Percentiles rank a stretch among this genome's conserved stretches.
Evolutionary conservation across 495 filamentous ascomycete genomes (phyloP).

Genomic region (Xylaria telfairii): DNA sequence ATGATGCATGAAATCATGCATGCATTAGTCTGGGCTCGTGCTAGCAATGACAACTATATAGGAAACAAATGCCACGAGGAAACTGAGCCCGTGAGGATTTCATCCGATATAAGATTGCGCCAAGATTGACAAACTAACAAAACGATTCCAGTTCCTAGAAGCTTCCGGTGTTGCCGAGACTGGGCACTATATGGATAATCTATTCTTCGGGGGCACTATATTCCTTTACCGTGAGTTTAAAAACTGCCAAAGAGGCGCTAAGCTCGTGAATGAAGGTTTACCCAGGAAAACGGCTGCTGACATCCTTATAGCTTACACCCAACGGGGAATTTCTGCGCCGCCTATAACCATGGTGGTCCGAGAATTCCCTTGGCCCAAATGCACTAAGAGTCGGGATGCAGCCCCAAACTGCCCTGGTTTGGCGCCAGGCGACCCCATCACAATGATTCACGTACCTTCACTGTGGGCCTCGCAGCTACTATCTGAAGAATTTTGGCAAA

Average conservation of each 20-base stretch:
- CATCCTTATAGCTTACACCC: background rate
- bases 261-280: background rate
- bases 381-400: background rate
- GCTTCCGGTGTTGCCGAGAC: background rate
- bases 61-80: background rate
- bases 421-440: background rate
- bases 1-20: constrained; percentile 17
- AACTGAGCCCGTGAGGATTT: background rate
- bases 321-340: background rate
- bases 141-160: background rate
- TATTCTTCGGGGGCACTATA: background rate
- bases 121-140: background rate
- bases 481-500: background rate
- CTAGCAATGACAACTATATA: background rate
- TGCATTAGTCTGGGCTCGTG: background rate
- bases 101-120: background rate
- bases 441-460: background rate
- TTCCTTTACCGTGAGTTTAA: background rate
- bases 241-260: background rate
- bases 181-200: constrained; percentile 10
- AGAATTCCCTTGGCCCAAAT: background rate
- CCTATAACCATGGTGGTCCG: background rate
- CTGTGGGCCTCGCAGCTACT: background rate
- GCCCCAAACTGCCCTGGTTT: background rate
- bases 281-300: background rate